A percentile compares a stretch with the other conserved stretches of the same genome.
Conservation (phyloP, 2,329 filamentous ascomycete genomes). For the Tolypocladium tundrense region DNA sequence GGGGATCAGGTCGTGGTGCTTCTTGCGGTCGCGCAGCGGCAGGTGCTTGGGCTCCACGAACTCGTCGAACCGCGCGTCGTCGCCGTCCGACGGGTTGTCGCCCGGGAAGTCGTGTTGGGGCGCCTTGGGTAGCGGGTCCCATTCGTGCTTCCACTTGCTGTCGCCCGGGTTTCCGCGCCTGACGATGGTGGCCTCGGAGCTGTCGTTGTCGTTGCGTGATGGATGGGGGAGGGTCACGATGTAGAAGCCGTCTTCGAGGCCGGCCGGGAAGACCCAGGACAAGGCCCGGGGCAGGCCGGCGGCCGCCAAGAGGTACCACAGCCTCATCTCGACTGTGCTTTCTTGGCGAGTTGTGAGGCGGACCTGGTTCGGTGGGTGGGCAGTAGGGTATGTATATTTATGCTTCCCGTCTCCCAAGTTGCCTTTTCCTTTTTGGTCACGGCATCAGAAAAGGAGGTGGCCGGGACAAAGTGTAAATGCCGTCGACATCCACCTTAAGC, state of each 20-base stretch:
- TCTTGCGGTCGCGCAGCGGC: not conserved
- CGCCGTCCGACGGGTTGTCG: no score
- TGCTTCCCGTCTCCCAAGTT: no score
- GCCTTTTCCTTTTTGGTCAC: no score
- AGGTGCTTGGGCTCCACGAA: no score
- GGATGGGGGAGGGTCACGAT: not conserved
- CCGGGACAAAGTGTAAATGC: not conserved
- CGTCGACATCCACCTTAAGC: not conserved
- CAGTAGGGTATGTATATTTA: no score
- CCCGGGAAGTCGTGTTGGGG: not conserved
- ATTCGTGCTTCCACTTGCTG: no score
- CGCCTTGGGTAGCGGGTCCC: no score
- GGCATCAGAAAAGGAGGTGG: no score
- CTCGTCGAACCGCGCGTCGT: no score
- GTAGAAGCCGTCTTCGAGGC: constrained; percentile 2
- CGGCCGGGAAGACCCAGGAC: constrained; percentile 1
- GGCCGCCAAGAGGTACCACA: not conserved
- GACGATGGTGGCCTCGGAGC: not conserved
- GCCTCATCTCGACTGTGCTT: not conserved
- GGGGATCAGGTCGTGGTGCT: not conserved
- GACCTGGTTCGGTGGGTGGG: no score
- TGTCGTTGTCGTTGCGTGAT: not conserved
- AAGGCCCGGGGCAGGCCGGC: not conserved
- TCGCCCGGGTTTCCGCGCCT: not conserved
- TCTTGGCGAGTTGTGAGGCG: not conserved